Evolutionary conservation across 2,329 filamentous ascomycete genomes (phyloP), one percentile per base, ranked within the genome.

Genomic region (Ascomycota sp.): DNA sequence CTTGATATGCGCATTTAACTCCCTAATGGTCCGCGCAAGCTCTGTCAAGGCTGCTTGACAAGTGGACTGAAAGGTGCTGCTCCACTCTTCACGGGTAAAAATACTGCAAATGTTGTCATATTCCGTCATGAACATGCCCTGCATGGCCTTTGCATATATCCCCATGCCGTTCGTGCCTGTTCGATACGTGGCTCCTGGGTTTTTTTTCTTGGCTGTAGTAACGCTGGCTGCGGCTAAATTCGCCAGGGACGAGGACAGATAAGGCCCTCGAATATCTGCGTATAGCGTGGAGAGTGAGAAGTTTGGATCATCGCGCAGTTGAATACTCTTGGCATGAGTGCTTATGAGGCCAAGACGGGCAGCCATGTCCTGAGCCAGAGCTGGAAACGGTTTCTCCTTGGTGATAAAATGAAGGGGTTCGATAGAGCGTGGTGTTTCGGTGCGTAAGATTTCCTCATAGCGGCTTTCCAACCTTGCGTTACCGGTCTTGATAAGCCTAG

Each of bases 381-480:
- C 63, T 7, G 89, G 89, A 45, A 95, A 98, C 1, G 78, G 71
- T 50, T 64, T 68, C 59, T 82, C 71, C 55, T 95, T 95, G 12
- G 83, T 93, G 45, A 93, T 76, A 48, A 76, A 93, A 53, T 92
- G 80, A 31, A 98, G 59, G 7, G 89, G 84, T 49, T 98, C 89
- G 33, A 95, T 68, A 3, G 78, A 70, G 33, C 70, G 69, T 10
- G 80, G 76, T 29, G 84, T 81, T 43, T 92, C 79, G 39, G 66
- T 68, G 31, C 66, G 62, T 28, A 98, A 58, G 35, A 83, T 64
- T 38, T 76, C 73, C 40, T 83, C 71, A 48, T 93, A 92, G 35
- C 86, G 68, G 36, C 72, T 72, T 53, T 95, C 83, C 26, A 98
- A 62, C 50, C 91, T 82, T 9, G 71, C 68, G 41, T 78, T 83